These are phyloP conservation scores for Corymbia calophylla DNA, from an alignment of 441 rosid genomes.

Conservation along the genomic window DNA sequence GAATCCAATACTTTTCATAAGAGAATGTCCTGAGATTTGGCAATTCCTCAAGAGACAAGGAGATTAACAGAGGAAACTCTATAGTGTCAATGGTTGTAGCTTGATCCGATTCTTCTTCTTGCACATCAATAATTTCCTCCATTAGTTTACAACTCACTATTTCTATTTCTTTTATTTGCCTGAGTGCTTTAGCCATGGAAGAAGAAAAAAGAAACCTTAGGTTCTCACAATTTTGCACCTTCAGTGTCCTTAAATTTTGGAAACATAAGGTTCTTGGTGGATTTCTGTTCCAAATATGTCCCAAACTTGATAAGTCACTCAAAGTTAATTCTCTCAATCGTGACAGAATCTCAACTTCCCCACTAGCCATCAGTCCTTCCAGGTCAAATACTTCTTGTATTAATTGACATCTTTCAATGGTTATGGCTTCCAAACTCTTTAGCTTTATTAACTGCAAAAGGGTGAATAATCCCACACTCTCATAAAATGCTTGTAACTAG, in stretches of 20 bases:
- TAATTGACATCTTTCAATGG: neutral
- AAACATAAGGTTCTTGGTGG: neutral
- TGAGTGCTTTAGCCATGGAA: neutral
- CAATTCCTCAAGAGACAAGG: neutral
- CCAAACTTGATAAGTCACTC: neutral
- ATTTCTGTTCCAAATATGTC: neutral
- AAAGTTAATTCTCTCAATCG: neutral
- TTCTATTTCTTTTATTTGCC: neutral
- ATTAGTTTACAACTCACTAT: neutral
- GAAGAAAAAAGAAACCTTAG: neutral
- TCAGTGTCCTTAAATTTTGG: neutral
- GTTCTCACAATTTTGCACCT: neutral
- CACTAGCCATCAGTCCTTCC: neutral
- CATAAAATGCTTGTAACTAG: too few relatives aligned
- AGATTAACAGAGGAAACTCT: neutral
- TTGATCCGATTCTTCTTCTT: neutral
- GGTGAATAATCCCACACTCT: too few relatives aligned
- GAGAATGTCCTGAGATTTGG: neutral
- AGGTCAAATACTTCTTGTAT: neutral
- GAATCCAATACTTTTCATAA: neutral
- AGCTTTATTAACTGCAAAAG: neutral
- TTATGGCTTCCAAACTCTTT: neutral
- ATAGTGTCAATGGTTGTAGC: neutral
- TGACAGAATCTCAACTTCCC: neutral
- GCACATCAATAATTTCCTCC: neutral